Evolutionary conservation across 176 grass and related monocot genomes (phyloP).

Genomic region (Oropetium thomaeum): DNA sequence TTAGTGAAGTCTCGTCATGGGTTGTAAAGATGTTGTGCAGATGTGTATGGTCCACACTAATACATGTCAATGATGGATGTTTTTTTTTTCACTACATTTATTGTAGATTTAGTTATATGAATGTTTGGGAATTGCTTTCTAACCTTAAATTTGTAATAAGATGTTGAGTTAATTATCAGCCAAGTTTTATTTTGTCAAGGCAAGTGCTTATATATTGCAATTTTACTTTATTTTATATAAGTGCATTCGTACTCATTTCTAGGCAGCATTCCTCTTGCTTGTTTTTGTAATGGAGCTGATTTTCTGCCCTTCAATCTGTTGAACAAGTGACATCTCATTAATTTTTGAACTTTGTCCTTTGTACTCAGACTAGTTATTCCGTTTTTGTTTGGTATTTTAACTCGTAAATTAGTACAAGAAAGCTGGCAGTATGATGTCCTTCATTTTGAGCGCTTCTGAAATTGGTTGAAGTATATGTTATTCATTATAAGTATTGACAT

Average conservation of each 20-base stretch:
- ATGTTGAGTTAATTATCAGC: neutral
- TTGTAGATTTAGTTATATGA: neutral
- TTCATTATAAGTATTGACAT: neutral
- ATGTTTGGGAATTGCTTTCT: neutral
- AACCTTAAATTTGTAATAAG: neutral
- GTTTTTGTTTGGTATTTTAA: neutral
- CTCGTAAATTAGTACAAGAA: neutral
- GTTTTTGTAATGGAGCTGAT: no score
- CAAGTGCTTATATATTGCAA: neutral
- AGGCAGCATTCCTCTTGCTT: no score
- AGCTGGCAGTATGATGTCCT: neutral
- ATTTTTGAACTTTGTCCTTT: neutral
- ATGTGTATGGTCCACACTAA: neutral
- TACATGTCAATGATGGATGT: neutral
- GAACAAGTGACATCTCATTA: neutral
- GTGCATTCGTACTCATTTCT: neutral
- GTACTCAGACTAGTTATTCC: neutral
- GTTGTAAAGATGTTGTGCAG: neutral
- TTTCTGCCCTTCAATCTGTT: no score
- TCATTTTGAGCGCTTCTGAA: neutral
- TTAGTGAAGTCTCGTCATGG: neutral
- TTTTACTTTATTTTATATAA: slow-evolving; percentile 1
- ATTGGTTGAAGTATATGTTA: neutral
- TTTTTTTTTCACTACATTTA: neutral
- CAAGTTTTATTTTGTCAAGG: neutral